phyloP scores from a whole-genome alignment of 73 alveolate genomes.

The Symbiodinium pilosum region DNA sequence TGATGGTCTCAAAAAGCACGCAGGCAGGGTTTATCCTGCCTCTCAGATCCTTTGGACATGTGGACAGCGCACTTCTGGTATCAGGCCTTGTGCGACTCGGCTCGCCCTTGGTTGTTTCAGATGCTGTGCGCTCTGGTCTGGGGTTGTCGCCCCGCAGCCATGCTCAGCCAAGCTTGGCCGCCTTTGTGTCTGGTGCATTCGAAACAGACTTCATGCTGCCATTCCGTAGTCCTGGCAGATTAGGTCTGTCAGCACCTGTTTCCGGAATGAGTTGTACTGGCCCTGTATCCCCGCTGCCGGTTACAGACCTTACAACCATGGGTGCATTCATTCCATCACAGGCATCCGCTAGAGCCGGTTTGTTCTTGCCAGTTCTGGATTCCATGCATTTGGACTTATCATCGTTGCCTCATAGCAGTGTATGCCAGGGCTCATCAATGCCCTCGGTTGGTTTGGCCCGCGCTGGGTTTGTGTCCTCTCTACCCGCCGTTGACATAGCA shows the following conservation, averaged over 20 bases:
- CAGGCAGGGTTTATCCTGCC: not conserved
- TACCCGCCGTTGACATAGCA: not conserved
- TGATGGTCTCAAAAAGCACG: not conserved
- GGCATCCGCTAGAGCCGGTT: not conserved
- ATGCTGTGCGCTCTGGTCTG: not conserved
- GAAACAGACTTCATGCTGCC: not conserved
- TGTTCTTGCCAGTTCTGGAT: not conserved
- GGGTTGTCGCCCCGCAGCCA: not conserved
- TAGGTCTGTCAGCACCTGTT: not conserved
- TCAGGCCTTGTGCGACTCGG: conserved; percentile 28
- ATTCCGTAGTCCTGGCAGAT: not conserved
- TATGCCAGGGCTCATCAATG: not conserved
- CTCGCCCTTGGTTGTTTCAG: not conserved
- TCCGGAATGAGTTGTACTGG: not conserved
- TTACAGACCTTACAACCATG: not conserved
- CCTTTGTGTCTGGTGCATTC: not conserved
- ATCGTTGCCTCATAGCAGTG: not conserved
- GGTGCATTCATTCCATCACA: not conserved
- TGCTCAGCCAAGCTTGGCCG: not conserved
- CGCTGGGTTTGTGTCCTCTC: not conserved
- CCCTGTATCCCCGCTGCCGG: conserved; percentile 29
- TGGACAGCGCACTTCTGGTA: not conserved
- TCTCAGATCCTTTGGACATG: not conserved
- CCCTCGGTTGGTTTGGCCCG: not conserved
- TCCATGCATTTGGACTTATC: not conserved